Evolutionary conservation across 495 filamentous ascomycete species (phyloP), one percentile per base, ranked within the genome.

Genomic region (Delitschia confertaspora): DNA sequence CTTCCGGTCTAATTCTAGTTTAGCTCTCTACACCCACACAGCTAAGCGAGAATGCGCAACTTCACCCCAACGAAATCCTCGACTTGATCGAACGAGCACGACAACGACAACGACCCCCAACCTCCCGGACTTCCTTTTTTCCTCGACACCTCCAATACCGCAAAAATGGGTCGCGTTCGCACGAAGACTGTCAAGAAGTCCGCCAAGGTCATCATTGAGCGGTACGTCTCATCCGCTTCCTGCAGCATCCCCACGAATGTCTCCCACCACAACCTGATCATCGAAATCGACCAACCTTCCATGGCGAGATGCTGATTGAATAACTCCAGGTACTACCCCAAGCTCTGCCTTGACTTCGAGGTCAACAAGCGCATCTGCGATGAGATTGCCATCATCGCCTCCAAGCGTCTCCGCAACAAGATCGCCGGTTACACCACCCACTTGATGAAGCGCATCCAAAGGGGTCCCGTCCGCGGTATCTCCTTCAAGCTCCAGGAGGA

Each of bases 401-500:
- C 82, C 50, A 95, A 95, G 83, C 79, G 91, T 67, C 78, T 95
- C 57, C 80, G 89, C 72, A 98, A 98, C 81, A 98, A 95, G 85
- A 95, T 96, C 75, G 91, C 91, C 63, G 91, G 91, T 59, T 96
- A 95, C 76, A 94, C 89, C 58, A 96, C 89, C 47, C 86, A 89
- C 48, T 29, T 51, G 66, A 88, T 98, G 91, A 95, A 94, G 78
- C 91, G 91, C 72, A 98, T 98, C 65, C 89, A 95, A 73, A 88
- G 91, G 67, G 91, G 91, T 33, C 91, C 91, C 51, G 91, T 98
- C 69, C 91, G 91, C 61, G 91, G 91, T 78, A 98, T 98, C 72
- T 96, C 93, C 67, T 98, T 98, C 86, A 98, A 96, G 80, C 82
- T 98, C 40, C 91, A 98, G 76, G 91, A 98, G 74, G 91, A 96